Conservation (phyloP, 495 filamentous ascomycete genomes). For the Hypoxylon crocopeplum region DNA sequence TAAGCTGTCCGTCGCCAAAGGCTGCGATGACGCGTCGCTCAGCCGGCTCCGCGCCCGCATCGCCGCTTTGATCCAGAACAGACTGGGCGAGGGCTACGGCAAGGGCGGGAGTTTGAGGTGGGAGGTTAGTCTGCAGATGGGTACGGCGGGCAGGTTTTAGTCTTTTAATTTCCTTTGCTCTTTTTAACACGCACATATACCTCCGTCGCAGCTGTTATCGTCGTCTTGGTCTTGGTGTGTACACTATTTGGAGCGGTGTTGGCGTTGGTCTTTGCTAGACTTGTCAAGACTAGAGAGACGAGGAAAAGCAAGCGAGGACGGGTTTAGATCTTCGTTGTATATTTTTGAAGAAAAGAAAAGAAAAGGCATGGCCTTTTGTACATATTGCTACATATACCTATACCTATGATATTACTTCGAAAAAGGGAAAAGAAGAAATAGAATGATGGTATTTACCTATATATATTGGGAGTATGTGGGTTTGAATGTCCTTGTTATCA, state of each 20-base stretch:
- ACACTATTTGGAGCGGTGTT: not conserved
- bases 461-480: too few species aligned
- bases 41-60: constrained; percentile 74
- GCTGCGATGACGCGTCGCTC: constrained; percentile 67
- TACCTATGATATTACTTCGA: not conserved
- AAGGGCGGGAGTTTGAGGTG: constrained; percentile 77
- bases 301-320: not conserved
- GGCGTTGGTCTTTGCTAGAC: constrained; percentile 2
- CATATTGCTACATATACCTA: constrained; percentile 10
- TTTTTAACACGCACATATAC: not conserved
- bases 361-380: constrained; percentile 10
- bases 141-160: constrained; percentile 38
- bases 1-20: constrained; percentile 71
- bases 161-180: not conserved
- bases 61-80: constrained; percentile 78
- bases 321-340: constrained; percentile 16
- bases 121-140: constrained; percentile 75
- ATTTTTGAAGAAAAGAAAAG: constrained; percentile 2
- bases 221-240: not conserved
- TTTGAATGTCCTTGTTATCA: too few species aligned
- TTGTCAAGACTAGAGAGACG: not conserved
- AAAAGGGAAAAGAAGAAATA: not conserved
- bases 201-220: not conserved
- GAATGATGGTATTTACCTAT: not conserved
- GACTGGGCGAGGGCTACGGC: constrained; percentile 87